Evolutionary conservation across 164 flowering plant species (phyloP).

Genomic region (Stephania cephalantha): DNA sequence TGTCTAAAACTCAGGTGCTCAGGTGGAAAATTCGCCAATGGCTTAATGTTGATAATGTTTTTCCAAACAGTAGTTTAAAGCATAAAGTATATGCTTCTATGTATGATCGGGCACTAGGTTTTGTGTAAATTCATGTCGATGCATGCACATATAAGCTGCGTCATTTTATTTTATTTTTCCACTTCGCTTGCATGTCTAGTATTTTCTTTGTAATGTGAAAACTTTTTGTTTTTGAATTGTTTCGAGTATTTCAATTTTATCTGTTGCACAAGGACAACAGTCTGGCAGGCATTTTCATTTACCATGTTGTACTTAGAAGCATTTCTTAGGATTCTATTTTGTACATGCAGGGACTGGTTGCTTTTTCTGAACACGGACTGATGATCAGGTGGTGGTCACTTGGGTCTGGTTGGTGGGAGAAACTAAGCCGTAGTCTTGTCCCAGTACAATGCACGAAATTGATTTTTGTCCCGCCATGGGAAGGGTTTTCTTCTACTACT

Average conservation of each 20-base stretch:
- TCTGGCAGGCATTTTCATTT: background rate
- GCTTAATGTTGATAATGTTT: too few species aligned
- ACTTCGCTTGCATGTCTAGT: too few species aligned
- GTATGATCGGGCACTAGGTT: too few species aligned
- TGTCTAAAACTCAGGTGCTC: too few species aligned
- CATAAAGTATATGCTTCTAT: too few species aligned
- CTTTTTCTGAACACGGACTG: constrained; percentile 93
- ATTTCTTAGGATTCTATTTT: constrained; percentile 2
- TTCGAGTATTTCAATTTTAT: background rate
- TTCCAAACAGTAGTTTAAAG: too few species aligned
- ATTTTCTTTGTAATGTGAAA: too few species aligned
- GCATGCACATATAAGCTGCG: too few species aligned
- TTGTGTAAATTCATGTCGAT: too few species aligned
- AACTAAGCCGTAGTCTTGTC: constrained; percentile 63
- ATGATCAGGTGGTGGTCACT: constrained; percentile 99
- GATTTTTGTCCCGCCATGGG: constrained; percentile 97
- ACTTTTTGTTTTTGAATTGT: background rate
- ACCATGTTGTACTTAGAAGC: background rate
- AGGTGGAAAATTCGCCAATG: too few species aligned
- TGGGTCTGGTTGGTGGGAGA: constrained; percentile 98
- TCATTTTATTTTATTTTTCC: too few species aligned
- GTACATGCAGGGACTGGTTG: constrained; percentile 73
- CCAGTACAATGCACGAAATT: constrained; percentile 93
- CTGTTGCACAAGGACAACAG: background rate
- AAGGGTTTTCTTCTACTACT: constrained; percentile 84